Percentiles rank a stretch among this genome's conserved stretches.
Conservation (phyloP, 2,329 filamentous ascomycete genomes). For the Trichoderma arundinaceum region DNA sequence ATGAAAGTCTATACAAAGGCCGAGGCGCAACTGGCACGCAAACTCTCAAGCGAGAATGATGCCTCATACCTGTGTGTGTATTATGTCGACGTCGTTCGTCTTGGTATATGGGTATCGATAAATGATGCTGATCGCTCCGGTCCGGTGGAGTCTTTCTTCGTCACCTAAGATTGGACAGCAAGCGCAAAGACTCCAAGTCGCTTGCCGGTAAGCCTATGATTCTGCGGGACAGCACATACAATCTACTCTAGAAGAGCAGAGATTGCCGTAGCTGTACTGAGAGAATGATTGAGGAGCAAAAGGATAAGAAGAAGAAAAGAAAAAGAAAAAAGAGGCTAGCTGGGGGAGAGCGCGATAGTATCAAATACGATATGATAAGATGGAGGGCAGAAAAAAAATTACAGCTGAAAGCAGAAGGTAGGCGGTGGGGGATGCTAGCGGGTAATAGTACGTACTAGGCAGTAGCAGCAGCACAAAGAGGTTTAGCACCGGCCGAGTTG, state of each 20-base stretch:
- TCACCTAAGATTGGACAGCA: slow-evolving; percentile 54
- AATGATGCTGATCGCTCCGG: slow-evolving; percentile 7
- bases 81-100: not conserved
- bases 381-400: slow-evolving; percentile 21
- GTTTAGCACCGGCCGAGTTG: not conserved
- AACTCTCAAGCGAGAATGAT: too few relatives aligned
- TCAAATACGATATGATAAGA: slow-evolving; percentile 9
- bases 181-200: slow-evolving; percentile 73
- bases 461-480: slow-evolving; percentile 1
- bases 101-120: not conserved
- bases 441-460: slow-evolving; percentile 9
- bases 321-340: slow-evolving; percentile 8
- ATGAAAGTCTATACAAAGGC: not conserved
- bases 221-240: slow-evolving; percentile 50
- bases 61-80: not conserved
- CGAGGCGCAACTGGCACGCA: too few relatives aligned
- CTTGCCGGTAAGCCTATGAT: slow-evolving; percentile 56
- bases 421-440: slow-evolving; percentile 8
- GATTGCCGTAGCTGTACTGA: slow-evolving; percentile 28
- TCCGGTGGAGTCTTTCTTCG: slow-evolving; percentile 60
- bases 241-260: slow-evolving; percentile 30
- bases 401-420: slow-evolving; percentile 27
- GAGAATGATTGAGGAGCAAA: not conserved
- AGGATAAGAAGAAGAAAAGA: not conserved
- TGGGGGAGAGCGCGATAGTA: not conserved